Percentiles rank a stretch among this genome's conserved stretches.
Evolutionary conservation across 1,284 basidiomycete species (phyloP).

Genomic region (Mrakiaceae sp.): DNA sequence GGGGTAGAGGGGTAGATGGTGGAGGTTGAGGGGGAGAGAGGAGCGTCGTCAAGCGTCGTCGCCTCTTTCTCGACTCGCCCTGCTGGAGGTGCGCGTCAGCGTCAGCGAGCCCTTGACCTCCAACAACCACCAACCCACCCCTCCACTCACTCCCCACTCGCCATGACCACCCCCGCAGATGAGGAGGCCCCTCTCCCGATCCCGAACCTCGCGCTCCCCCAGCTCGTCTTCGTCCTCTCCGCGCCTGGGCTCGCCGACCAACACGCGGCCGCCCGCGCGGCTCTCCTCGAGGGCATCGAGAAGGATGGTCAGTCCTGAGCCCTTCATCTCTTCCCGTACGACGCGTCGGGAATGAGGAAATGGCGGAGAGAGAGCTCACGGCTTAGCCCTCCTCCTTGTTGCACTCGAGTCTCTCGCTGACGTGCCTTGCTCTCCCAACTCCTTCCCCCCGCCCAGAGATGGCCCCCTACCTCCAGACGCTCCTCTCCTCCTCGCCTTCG

Average conservation of each 20-base stretch:
- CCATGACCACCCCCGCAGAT: constrained; percentile 37
- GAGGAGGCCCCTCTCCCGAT: constrained; percentile 64
- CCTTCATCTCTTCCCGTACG: not conserved
- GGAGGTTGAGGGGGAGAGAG: constrained; percentile 14
- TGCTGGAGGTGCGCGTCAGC: constrained; percentile 26
- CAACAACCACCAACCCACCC: not conserved
- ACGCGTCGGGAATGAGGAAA: too few species aligned
- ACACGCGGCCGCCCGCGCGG: constrained; percentile 53
- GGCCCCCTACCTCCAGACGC: constrained; percentile 55
- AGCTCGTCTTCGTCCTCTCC: constrained; percentile 62
- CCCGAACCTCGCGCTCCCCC: constrained; percentile 69
- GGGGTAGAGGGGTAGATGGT: not conserved
- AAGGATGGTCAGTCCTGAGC: constrained; percentile 55
- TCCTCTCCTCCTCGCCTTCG: constrained; percentile 26
- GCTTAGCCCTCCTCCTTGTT: not conserved
- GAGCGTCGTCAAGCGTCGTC: too few species aligned
- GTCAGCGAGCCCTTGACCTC: constrained; percentile 24
- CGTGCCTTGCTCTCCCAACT: not conserved
- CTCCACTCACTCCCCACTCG: not conserved
- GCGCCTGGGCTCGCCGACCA: constrained; percentile 49
- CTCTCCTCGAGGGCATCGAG: constrained; percentile 64
- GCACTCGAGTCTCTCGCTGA: constrained; percentile 12
- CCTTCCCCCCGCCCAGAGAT: constrained; percentile 46
- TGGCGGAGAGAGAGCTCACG: too few species aligned
- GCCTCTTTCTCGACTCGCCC: too few species aligned